These are phyloP conservation scores for Fusarium chuoi DNA, from an alignment of 2,329 filamentous ascomycete genomes.

Conservation along the genomic window DNA sequence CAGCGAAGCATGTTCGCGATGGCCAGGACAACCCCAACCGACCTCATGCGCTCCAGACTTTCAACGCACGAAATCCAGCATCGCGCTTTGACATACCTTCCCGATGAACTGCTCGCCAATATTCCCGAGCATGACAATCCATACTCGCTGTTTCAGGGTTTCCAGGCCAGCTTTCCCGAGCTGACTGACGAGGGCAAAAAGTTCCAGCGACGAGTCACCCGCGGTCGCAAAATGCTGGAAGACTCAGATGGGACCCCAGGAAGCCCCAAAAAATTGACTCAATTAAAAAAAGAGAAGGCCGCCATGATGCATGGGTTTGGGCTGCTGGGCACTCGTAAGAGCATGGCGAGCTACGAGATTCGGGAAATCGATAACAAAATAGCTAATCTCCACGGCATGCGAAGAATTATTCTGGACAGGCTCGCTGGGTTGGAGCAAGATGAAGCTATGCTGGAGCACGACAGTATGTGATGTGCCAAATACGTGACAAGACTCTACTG, in stretches of 20 bases:
- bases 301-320: conserved; percentile 86
- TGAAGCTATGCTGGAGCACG: conserved; percentile 88
- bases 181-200: conserved; percentile 76
- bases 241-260: conserved; percentile 67
- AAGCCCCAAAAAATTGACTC: conserved; percentile 73
- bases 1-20: conserved; percentile 94
- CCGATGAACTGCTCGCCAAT: conserved; percentile 89
- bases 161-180: conserved; percentile 87
- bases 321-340: conserved; percentile 91
- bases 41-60: conserved; percentile 90
- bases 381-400: conserved; percentile 90
- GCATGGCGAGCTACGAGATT: conserved; percentile 97
- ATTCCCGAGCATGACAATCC: conserved; percentile 87
- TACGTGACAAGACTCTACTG: conserved; percentile 39
- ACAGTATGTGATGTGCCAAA: conserved; percentile 66
- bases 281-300: conserved; percentile 82
- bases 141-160: conserved; percentile 96
- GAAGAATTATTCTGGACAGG: conserved; percentile 88
- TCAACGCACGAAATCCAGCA: conserved; percentile 94
- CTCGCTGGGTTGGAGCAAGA: conserved; percentile 89
- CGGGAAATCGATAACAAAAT: conserved; percentile 97
- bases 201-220: conserved; percentile 75
- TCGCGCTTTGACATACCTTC: conserved; percentile 85
- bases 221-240: conserved; percentile 79
- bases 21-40: conserved; percentile 89